A percentile compares a stretch with the other conserved stretches of the same genome.
Conservation (phyloP, 176 grass and related monocot genomes). For the Thalia dealbata region DNA sequence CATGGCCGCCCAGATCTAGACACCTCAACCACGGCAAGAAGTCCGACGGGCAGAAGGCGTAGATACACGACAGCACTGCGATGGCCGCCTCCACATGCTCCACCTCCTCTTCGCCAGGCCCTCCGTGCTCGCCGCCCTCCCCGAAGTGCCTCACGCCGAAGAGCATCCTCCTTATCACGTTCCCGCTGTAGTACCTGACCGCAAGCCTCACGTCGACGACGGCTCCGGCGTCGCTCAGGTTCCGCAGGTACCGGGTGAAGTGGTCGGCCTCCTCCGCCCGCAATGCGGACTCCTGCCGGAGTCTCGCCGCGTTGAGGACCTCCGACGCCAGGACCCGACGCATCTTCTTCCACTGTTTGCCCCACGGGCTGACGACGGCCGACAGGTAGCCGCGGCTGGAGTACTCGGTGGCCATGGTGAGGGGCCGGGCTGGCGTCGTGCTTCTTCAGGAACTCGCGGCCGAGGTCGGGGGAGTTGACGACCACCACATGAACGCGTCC, state of each 20-base stretch:
- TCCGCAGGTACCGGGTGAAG: too few relatives aligned
- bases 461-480: slow-evolving; percentile 31
- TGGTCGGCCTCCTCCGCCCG: neutral
- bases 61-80: slow-evolving; percentile 8
- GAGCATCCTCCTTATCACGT: slow-evolving; percentile 28
- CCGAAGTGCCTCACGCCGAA: slow-evolving; percentile 22
- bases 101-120: too few relatives aligned
- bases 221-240: too few relatives aligned
- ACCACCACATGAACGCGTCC: slow-evolving; percentile 31
- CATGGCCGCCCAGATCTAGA: slow-evolving; percentile 31
- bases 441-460: slow-evolving; percentile 36
- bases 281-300: neutral
- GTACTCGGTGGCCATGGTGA: slow-evolving; percentile 28
- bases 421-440: slow-evolving; percentile 43
- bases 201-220: slow-evolving; percentile 22
- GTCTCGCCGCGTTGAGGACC: slow-evolving; percentile 21
- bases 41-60: slow-evolving; percentile 33
- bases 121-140: too few relatives aligned
- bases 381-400: slow-evolving; percentile 28
- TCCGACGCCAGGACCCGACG: slow-evolving; percentile 33
- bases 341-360: slow-evolving; percentile 66
- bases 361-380: slow-evolving; percentile 28
- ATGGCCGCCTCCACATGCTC: slow-evolving; percentile 28
- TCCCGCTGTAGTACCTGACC: slow-evolving; percentile 24
- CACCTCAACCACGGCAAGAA: slow-evolving; percentile 24